Evolutionary conservation across 352 stramenopile genomes (phyloP).

Genomic region (Globisporangium okanoganense): DNA sequence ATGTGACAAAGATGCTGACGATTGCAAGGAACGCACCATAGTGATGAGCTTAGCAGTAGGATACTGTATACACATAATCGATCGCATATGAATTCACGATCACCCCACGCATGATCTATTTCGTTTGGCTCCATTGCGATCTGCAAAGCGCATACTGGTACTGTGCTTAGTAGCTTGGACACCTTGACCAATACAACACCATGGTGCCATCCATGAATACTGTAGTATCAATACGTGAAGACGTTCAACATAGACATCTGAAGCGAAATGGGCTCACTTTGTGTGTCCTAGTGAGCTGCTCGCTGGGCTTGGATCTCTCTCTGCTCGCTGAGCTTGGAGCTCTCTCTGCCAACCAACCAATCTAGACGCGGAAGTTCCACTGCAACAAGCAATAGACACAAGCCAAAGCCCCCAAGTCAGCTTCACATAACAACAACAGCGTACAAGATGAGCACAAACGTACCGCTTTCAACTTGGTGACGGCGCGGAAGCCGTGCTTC

Average conservation of each 20-base stretch:
- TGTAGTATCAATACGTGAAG: too few relatives aligned
- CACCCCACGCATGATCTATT: not conserved
- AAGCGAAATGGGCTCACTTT: not conserved
- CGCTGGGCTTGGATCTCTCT: too few relatives aligned
- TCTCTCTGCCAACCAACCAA: not conserved
- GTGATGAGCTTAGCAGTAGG: not conserved
- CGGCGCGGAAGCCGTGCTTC: conserved; percentile 73
- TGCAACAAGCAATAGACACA: conserved; percentile 13
- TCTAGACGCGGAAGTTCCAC: conserved; percentile 76
- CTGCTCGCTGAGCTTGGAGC: too few relatives aligned
- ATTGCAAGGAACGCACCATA: not conserved
- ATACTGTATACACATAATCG: not conserved
- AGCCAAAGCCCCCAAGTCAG: conserved; percentile 4
- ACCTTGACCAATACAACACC: not conserved
- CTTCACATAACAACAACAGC: not conserved
- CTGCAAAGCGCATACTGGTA: not conserved
- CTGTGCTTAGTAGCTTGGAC: too few relatives aligned
- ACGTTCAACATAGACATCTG: not conserved
- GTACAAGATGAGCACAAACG: conserved; percentile 12
- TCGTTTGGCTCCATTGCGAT: not conserved
- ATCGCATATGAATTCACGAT: not conserved
- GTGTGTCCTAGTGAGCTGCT: not conserved
- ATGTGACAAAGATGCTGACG: not conserved
- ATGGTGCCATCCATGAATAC: not conserved
- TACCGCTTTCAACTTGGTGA: conserved; percentile 81